Evolutionary conservation across 352 stramenopile genomes (phyloP).

Genomic region (Phytopythium cucurbitacearum): DNA sequence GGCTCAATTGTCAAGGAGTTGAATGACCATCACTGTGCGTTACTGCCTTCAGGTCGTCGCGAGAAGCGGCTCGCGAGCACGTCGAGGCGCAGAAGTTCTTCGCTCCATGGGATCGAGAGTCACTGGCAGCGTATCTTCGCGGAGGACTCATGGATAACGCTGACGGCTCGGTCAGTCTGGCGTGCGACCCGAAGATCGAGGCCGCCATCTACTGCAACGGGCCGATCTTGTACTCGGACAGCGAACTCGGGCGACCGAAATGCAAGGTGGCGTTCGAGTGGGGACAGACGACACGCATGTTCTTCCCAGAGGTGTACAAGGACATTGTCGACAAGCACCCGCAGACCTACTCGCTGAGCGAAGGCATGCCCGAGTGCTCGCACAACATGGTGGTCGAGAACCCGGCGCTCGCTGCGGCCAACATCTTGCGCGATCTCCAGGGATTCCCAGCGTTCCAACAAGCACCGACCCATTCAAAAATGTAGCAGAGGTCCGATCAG

Average conservation of each 20-base stretch:
- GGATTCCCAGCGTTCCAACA: too few species aligned
- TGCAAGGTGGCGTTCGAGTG: constrained; percentile 15
- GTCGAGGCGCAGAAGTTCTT: constrained; percentile 21
- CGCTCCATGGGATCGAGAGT: constrained; percentile 19
- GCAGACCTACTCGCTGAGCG: constrained; percentile 19
- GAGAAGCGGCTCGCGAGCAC: constrained; percentile 17
- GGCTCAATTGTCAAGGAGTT: not conserved
- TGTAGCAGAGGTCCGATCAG: too few species aligned
- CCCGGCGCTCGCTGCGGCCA: constrained; percentile 14
- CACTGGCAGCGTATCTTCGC: constrained; percentile 18
- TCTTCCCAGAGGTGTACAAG: constrained; percentile 10
- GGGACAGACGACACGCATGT: constrained; percentile 15
- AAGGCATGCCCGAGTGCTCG: constrained; percentile 18
- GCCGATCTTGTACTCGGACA: constrained; percentile 15
- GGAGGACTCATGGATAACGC: constrained; percentile 6
- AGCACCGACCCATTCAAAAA: too few species aligned
- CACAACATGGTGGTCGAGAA: constrained; percentile 40
- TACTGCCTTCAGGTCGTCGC: constrained; percentile 7
- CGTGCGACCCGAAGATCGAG: constrained; percentile 30
- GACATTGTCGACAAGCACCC: constrained; percentile 17
- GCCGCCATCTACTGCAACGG: constrained; percentile 21
- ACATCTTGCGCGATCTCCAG: constrained; percentile 12
- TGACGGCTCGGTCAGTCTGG: constrained; percentile 12
- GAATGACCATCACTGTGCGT: not conserved
- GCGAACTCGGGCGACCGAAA: constrained; percentile 13